A percentile compares a stretch with the other conserved stretches of the same genome.
Conservation (phyloP, 2,329 filamentous ascomycete genomes). For the Apiospora phragmitis region DNA sequence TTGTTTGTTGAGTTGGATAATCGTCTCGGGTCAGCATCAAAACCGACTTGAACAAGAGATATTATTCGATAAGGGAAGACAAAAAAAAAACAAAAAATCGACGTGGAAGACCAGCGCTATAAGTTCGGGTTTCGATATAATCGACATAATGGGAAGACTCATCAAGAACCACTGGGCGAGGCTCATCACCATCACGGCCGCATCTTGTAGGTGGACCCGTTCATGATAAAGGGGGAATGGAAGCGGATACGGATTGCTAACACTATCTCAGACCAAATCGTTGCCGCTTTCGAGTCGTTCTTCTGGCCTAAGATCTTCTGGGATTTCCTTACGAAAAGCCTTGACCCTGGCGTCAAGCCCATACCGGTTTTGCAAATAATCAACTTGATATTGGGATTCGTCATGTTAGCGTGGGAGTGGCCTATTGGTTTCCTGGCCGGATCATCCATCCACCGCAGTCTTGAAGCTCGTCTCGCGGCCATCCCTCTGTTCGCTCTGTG, state of each 20-base stretch:
- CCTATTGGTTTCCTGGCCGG: conserved; percentile 78
- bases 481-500: conserved; percentile 77
- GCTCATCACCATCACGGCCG: conserved; percentile 86
- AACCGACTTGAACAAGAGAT: background rate
- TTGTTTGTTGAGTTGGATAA: conserved; percentile 12
- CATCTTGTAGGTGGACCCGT: conserved; percentile 45
- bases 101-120: conserved; percentile 14
- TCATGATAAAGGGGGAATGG: background rate
- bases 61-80: conserved; percentile 12
- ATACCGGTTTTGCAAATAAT: conserved; percentile 86
- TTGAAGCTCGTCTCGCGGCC: conserved; percentile 81
- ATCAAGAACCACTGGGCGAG: conserved; percentile 99
- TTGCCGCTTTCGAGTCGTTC: conserved; percentile 80
- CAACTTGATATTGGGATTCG: conserved; percentile 80
- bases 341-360: conserved; percentile 83
- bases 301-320: conserved; percentile 99
- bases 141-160: conserved; percentile 79
- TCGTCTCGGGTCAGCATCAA: conserved; percentile 14
- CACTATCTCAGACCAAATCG: conserved; percentile 71
- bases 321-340: conserved; percentile 90
- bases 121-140: conserved; percentile 17
- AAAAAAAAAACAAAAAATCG: conserved; percentile 19
- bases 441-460: conserved; percentile 76
- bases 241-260: background rate
- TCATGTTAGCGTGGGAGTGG: conserved; percentile 88